Evolutionary conservation across 805 yeast species (phyloP).

Genomic region (Kuraishia molischiana): DNA sequence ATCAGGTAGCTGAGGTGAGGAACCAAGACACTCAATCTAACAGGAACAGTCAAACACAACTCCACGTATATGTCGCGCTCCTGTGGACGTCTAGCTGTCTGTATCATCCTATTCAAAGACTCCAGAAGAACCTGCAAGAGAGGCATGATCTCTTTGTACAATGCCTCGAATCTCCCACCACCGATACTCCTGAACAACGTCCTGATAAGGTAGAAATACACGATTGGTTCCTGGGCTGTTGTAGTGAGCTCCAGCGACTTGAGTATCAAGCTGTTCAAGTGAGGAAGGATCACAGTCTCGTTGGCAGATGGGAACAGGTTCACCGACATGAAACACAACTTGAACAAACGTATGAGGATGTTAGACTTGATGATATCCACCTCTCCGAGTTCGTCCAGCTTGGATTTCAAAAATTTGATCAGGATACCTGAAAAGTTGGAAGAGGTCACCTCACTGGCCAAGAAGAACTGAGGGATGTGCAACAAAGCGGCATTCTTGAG

Average conservation of each 20-base stretch:
- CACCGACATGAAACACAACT: slow-evolving; percentile 92
- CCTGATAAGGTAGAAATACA: slow-evolving; percentile 80
- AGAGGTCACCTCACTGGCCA: slow-evolving; percentile 91
- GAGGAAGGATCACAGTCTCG: slow-evolving; percentile 83
- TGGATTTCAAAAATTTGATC: slow-evolving; percentile 63
- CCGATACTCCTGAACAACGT: slow-evolving; percentile 91
- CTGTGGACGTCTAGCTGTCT: slow-evolving; percentile 76
- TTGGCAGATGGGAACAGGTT: slow-evolving; percentile 81
- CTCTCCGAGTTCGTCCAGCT: slow-evolving; percentile 71
- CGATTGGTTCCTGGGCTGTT: slow-evolving; percentile 81
- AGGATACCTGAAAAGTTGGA: slow-evolving; percentile 84
- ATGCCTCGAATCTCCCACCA: slow-evolving; percentile 90
- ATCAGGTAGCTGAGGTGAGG: slow-evolving; percentile 86
- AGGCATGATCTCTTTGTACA: slow-evolving; percentile 91
- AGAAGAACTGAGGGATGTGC: slow-evolving; percentile 87
- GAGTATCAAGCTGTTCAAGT: slow-evolving; percentile 72
- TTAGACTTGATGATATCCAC: slow-evolving; percentile 70
- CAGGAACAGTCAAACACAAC: slow-evolving; percentile 92
- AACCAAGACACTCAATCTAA: slow-evolving; percentile 82
- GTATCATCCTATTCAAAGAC: slow-evolving; percentile 72
- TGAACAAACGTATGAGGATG: slow-evolving; percentile 77
- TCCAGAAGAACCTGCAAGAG: slow-evolving; percentile 79
- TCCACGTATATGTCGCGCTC: slow-evolving; percentile 94
- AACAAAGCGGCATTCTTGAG: slow-evolving; percentile 75
- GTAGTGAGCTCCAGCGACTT: slow-evolving; percentile 74